phyloP scores from a whole-genome alignment of 371 early-diverging fungal genomes.

The Syncephalastrum racemosum region DNA sequence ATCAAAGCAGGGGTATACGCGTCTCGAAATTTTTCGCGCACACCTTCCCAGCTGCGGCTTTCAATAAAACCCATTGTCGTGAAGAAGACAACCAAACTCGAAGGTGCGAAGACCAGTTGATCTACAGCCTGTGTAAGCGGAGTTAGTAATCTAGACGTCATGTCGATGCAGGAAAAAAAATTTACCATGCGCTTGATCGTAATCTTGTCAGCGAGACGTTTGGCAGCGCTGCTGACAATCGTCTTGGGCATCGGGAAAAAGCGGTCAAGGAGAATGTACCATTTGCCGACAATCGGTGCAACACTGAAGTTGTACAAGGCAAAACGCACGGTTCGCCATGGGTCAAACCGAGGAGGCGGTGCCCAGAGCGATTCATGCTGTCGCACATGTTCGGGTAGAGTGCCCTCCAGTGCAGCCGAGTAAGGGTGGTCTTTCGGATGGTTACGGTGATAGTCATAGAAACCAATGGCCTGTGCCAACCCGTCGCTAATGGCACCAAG shows the following conservation, averaged over 20 bases:
- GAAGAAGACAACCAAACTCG: slow-evolving; percentile 70
- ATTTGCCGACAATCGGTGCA: slow-evolving; percentile 72
- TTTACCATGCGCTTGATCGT: slow-evolving; percentile 46
- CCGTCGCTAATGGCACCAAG: slow-evolving; percentile 71
- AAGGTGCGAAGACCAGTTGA: slow-evolving; percentile 74
- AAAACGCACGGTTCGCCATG: slow-evolving; percentile 52
- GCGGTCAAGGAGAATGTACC: slow-evolving; percentile 72
- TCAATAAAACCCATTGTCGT: slow-evolving; percentile 67
- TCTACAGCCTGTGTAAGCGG: slow-evolving; percentile 43
- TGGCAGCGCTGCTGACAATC: slow-evolving; percentile 13
- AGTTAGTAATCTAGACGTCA: not conserved
- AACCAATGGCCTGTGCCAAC: slow-evolving; percentile 63
- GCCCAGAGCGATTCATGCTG: slow-evolving; percentile 16
- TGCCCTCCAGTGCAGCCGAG: slow-evolving; percentile 17
- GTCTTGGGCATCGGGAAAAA: slow-evolving; percentile 58
- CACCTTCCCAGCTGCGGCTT: slow-evolving; percentile 51
- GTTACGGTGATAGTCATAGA: slow-evolving; percentile 23
- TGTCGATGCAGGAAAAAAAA: not conserved
- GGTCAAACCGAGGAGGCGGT: slow-evolving; percentile 30
- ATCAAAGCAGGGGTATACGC: slow-evolving; percentile 63
- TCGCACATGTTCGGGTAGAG: slow-evolving; percentile 13
- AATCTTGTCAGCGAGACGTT: slow-evolving; percentile 22
- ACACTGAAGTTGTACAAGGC: slow-evolving; percentile 71
- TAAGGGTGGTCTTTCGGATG: slow-evolving; percentile 11
- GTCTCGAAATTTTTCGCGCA: slow-evolving; percentile 60